Percentiles rank a stretch among this genome's conserved stretches.
Conservation (phyloP, 495 filamentous ascomycete species). For the Neurospora africana region DNA sequence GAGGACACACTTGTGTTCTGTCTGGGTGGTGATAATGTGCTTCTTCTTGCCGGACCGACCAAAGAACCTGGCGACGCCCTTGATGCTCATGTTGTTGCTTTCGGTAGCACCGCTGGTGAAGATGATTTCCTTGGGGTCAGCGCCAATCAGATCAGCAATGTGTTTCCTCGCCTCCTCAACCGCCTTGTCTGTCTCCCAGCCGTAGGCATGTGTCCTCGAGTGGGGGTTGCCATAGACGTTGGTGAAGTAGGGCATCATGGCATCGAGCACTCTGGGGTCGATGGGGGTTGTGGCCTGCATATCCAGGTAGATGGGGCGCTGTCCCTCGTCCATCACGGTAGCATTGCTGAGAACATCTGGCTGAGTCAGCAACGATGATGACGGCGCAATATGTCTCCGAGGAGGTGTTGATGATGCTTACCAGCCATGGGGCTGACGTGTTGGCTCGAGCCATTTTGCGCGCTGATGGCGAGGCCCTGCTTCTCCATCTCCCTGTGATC, state of each 20-base stretch:
- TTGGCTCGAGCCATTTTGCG: constrained; percentile 43
- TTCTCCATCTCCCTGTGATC: constrained; percentile 79
- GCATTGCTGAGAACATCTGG: constrained; percentile 77
- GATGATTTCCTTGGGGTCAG: constrained; percentile 94
- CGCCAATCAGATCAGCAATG: constrained; percentile 79
- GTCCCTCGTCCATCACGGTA: constrained; percentile 85
- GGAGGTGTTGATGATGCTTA: constrained; percentile 10
- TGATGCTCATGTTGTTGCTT: constrained; percentile 99
- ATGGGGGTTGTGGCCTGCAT: constrained; percentile 98
- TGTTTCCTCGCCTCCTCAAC: constrained; percentile 77
- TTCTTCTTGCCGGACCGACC: constrained; percentile 89
- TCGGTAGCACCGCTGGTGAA: constrained; percentile 97
- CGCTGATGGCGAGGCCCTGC: constrained; percentile 49
- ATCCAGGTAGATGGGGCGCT: constrained; percentile 91
- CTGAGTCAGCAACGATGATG: not conserved
- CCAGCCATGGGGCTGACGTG: constrained; percentile 71
- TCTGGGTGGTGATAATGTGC: constrained; percentile 94
- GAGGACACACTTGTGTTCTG: constrained; percentile 97
- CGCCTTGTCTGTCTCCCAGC: constrained; percentile 95
- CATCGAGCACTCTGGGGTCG: constrained; percentile 88
- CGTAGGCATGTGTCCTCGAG: constrained; percentile 94
- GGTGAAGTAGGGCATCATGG: constrained; percentile 91
- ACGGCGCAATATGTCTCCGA: not conserved
- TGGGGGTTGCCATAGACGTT: constrained; percentile 96
- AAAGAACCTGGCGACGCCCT: constrained; percentile 94